phyloP scores from a whole-genome alignment of 2,329 filamentous ascomycete genomes.

The Fusarium udum region DNA sequence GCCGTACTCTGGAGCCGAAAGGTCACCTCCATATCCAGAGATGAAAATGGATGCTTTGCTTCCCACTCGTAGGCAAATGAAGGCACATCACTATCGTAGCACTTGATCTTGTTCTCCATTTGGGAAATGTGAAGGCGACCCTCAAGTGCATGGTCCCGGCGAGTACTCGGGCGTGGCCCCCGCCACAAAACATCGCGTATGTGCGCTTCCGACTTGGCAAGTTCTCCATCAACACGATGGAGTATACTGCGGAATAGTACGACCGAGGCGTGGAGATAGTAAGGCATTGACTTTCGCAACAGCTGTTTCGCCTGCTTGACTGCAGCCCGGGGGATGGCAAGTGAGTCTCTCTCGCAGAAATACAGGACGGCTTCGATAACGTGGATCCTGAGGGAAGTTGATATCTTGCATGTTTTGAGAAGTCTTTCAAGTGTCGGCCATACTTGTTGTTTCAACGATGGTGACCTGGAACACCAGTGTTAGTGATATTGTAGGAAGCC shows the following conservation, averaged over 20 bases:
- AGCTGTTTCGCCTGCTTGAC: slow-evolving; percentile 36
- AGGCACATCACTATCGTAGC: slow-evolving; percentile 43
- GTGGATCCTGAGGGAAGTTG: slow-evolving; percentile 19
- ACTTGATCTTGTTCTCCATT: slow-evolving; percentile 48
- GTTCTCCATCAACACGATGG: slow-evolving; percentile 36
- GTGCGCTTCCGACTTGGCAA: slow-evolving; percentile 37
- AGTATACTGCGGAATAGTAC: slow-evolving; percentile 45
- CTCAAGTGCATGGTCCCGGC: slow-evolving; percentile 40
- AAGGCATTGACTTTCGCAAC: slow-evolving; percentile 42
- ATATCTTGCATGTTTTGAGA: slow-evolving; percentile 16
- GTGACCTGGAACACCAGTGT: slow-evolving; percentile 23
- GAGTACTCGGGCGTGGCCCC: slow-evolving; percentile 19
- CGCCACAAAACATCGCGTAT: slow-evolving; percentile 39
- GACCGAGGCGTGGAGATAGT: slow-evolving; percentile 43
- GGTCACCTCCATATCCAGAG: slow-evolving; percentile 45
- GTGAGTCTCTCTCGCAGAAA: slow-evolving; percentile 44
- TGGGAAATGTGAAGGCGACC: slow-evolving; percentile 47
- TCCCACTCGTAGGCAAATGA: slow-evolving; percentile 44
- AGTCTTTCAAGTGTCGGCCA: slow-evolving; percentile 39
- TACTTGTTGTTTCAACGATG: slow-evolving; percentile 32
- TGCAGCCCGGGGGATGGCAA: slow-evolving; percentile 35
- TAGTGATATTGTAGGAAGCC: accelerated
- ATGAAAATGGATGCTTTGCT: slow-evolving; percentile 39
- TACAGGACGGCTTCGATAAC: slow-evolving; percentile 42
- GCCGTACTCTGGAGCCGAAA: slow-evolving; percentile 45